A percentile compares a stretch with the other conserved stretches of the same genome.
phyloP scores from a whole-genome alignment of 768 basidiomycete species.

The Leccinum variicolor region DNA sequence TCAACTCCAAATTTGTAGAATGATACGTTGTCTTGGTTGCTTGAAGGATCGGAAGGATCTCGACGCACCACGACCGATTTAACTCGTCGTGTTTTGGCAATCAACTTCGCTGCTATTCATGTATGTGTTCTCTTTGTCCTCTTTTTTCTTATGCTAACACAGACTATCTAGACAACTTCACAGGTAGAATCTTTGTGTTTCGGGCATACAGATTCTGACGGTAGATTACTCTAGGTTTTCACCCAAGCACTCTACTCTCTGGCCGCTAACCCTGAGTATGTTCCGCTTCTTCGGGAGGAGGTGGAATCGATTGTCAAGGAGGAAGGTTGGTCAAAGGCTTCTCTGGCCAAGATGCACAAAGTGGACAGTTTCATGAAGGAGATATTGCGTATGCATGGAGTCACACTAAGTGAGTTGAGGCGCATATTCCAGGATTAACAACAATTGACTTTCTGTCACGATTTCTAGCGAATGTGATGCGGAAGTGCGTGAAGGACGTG shows the following conservation, averaged over 20 bases:
- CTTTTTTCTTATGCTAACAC: background rate
- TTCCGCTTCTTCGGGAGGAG: conserved; percentile 15
- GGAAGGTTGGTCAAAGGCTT: conserved; percentile 18
- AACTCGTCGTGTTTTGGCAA: conserved; percentile 11
- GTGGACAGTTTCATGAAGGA: conserved; percentile 19
- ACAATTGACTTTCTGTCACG: background rate
- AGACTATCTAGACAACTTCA: conserved; percentile 4
- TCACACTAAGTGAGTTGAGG: conserved; percentile 20
- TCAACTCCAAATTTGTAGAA: conserved; percentile 18
- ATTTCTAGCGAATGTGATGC: conserved; percentile 5
- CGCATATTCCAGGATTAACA: background rate
- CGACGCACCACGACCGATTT: conserved; percentile 20
- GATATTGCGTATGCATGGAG: conserved; percentile 28
- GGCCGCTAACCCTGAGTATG: conserved; percentile 13
- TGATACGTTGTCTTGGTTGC: conserved; percentile 34
- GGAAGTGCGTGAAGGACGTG: conserved; percentile 11
- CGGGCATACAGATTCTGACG: background rate
- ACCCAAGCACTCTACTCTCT: conserved; percentile 8
- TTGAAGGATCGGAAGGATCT: conserved; percentile 21
- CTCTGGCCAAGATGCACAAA: conserved; percentile 17
- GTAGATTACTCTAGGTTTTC: conserved; percentile 1
- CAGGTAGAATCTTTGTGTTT: background rate
- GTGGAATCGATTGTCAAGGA: conserved; percentile 8
- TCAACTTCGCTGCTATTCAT: conserved; percentile 26
- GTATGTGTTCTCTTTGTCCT: background rate